These are phyloP conservation scores for Samsoniella hepiali DNA, from an alignment of 2,329 filamentous ascomycete genomes.

Conservation along the genomic window DNA sequence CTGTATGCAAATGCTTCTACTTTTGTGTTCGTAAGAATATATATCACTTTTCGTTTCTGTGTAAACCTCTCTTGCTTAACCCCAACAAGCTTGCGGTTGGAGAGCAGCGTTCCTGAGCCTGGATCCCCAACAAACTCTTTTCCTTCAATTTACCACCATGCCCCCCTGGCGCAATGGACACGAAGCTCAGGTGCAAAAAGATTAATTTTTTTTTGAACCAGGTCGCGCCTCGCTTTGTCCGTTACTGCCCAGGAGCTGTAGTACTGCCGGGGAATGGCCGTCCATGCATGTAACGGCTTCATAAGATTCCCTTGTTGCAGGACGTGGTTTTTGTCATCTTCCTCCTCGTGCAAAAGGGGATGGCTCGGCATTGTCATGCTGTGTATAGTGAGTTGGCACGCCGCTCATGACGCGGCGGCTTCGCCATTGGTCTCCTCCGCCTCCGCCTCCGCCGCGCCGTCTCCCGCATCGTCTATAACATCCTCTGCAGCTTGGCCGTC, in stretches of 20 bases:
- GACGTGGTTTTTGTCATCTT: neutral
- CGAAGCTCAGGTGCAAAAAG: neutral
- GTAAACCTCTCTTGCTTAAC: neutral
- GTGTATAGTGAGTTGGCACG: neutral
- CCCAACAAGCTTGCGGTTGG: neutral
- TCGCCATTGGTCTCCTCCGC: neutral
- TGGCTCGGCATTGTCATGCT: constrained; percentile 15
- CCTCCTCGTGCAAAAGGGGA: neutral
- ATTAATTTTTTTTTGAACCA: neutral
- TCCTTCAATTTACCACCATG: too few relatives aligned
- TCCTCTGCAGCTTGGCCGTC: neutral
- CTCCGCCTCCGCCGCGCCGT: neutral
- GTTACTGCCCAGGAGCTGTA: neutral
- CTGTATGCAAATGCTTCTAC: constrained; percentile 17
- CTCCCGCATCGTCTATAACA: constrained; percentile 13
- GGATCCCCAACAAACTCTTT: neutral
- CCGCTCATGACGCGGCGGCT: constrained; percentile 13
- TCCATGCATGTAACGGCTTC: neutral
- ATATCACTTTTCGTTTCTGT: neutral
- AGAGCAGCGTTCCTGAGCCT: neutral
- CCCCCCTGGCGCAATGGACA: neutral
- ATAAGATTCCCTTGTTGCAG: neutral
- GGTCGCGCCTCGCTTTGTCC: neutral
- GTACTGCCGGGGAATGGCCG: neutral
- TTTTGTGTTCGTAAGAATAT: neutral